Evolutionary conservation across 2,329 filamentous ascomycete species (phyloP).

Genomic region (Fusarium mundagurra): DNA sequence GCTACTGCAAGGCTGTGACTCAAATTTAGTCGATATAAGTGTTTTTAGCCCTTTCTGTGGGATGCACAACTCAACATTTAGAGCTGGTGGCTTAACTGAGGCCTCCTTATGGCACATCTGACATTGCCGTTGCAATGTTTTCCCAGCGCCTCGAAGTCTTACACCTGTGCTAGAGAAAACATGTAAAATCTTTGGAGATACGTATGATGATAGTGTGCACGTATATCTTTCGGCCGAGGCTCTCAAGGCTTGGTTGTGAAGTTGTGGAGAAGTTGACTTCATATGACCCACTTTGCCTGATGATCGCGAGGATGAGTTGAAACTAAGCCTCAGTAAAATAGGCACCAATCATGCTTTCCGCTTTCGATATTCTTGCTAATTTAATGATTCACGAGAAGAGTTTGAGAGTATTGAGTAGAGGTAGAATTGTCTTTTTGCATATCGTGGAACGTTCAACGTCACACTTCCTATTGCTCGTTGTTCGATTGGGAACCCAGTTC

Average conservation of each 20-base stretch:
- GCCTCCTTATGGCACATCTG: slow-evolving; percentile 25
- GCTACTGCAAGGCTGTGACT: slow-evolving; percentile 38
- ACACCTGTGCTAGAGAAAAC: neutral
- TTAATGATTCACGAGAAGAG: neutral
- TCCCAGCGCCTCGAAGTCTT: neutral
- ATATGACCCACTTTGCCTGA: slow-evolving; percentile 16
- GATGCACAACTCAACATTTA: slow-evolving; percentile 1
- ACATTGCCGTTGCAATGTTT: neutral
- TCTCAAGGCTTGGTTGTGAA: neutral
- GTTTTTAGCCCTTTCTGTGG: slow-evolving; percentile 22
- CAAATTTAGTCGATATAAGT: slow-evolving; percentile 1
- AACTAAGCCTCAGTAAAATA: neutral
- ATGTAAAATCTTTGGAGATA: neutral
- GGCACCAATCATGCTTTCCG: neutral
- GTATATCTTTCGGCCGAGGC: neutral
- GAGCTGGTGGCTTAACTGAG: slow-evolving; percentile 25
- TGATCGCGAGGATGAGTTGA: slow-evolving; percentile 16
- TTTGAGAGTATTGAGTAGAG: neutral
- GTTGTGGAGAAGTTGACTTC: slow-evolving; percentile 12
- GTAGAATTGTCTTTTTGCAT: slow-evolving; percentile 35
- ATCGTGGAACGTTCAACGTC: slow-evolving; percentile 34
- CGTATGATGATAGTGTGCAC: neutral
- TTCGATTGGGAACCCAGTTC: slow-evolving; percentile 20
- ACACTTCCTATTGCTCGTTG: slow-evolving; percentile 10
- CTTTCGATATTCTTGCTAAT: neutral